Base-by-base conservation (phyloP, 352 stramenopile genomes). In the Hyaloperonospora brassicae region DNA sequence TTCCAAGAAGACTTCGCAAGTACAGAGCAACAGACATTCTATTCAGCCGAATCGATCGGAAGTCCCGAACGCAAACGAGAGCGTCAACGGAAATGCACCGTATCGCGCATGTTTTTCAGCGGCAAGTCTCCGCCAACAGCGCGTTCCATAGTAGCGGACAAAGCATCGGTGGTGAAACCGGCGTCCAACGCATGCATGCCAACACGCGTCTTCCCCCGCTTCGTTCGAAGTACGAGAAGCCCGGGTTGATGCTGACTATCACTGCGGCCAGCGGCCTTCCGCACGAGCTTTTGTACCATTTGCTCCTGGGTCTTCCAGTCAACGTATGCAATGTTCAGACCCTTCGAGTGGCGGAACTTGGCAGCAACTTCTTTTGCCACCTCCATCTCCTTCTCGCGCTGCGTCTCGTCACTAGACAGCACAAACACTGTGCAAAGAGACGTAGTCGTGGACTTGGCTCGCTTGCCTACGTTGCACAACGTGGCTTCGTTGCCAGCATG, bases 391-490 rank as follows among this genome's bases (percentile, higher is more conserved):
- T 71, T 64, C 5, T 53, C 61, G 2, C 62, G 68, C 38, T 62
- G 42, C 40, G 62, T 67, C 30, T 68, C 60, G 47, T 79, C 72
- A 38, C 59, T 64, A 1, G 81, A 89, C 7, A 89, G 47, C 22
- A 90, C 73, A 42, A 93, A 93, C 21, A 93, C 62, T 1, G 68
- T 74, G 45, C 82, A 93, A 7, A 89, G 39, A 24, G 76, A 77
- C 22, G 76, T 81, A n/a, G 62, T 47, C 8, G 46, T 54, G 6
- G 76, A 63, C 42, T 81, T 76, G 5, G 73, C 76, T 5, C 84
- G 57, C 35, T 81, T 79, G 34, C 82, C 82, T 24, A 90, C 52
- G 40, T 89, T 88, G 66, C 82, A 93, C 27, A 93, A 53, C 52
- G 82, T 84, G 22, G 66, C 82, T 55, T 86, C 73, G 56, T 89